These are phyloP conservation scores for Boletus insuetus DNA, from an alignment of 768 basidiomycete species.

Conservation along the genomic window DNA sequence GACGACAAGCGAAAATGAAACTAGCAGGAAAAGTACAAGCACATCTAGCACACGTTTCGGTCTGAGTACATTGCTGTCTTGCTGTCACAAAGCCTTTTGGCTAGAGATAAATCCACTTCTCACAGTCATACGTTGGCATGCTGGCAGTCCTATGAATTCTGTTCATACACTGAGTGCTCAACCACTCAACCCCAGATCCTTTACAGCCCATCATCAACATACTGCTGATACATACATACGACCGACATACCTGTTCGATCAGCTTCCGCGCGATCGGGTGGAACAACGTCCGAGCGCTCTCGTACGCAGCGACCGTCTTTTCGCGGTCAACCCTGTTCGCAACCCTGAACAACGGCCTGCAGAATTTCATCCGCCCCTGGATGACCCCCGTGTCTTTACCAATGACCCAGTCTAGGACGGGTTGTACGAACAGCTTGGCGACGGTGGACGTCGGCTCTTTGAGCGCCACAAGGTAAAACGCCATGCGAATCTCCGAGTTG, in stretches of 20 bases:
- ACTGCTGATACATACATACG: too few species aligned
- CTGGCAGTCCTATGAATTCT: too few species aligned
- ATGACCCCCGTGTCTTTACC: constrained; percentile 41
- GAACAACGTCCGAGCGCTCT: constrained; percentile 35
- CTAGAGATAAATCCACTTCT: too few species aligned
- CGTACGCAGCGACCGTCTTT: constrained; percentile 37
- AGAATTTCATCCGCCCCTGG: constrained; percentile 57
- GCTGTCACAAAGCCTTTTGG: too few species aligned
- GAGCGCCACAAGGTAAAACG: constrained; percentile 52
- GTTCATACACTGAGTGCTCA: background rate
- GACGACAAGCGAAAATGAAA: too few species aligned
- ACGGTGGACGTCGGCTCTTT: constrained; percentile 33
- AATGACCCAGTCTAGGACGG: constrained; percentile 46
- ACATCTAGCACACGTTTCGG: too few species aligned
- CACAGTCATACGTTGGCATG: too few species aligned
- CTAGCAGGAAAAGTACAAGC: too few species aligned
- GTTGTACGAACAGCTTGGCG: constrained; percentile 32
- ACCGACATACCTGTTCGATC: constrained; percentile 43
- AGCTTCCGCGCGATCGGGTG: constrained; percentile 51
- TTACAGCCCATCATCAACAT: background rate
- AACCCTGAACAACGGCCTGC: constrained; percentile 45
- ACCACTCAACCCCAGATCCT: constrained; percentile 26
- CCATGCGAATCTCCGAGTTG: constrained; percentile 52
- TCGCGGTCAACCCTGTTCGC: constrained; percentile 35
- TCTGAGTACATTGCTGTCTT: too few species aligned